Conservation (phyloP, 108 stramenopile genomes). For the Pseudonitzschia pungens region DNA sequence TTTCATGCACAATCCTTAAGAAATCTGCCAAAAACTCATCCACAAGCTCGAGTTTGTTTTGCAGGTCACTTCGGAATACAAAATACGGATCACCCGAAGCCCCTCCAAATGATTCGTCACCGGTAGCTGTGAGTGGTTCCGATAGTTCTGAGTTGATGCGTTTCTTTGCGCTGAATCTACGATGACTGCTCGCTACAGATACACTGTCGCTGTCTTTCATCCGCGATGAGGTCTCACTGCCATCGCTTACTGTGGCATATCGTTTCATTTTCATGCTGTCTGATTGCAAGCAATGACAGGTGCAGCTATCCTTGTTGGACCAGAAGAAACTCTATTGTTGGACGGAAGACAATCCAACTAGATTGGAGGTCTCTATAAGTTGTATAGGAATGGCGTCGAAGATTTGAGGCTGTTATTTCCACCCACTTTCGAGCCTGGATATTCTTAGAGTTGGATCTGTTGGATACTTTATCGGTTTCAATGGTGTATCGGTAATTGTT, state of each 20-base stretch:
- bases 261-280: background rate
- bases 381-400: too few species aligned
- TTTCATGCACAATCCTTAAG: conserved; percentile 58
- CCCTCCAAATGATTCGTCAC: conserved; percentile 14
- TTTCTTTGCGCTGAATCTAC: conserved; percentile 21
- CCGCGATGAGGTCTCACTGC: conserved; percentile 9
- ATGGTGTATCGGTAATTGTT: too few species aligned
- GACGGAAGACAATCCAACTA: too few species aligned
- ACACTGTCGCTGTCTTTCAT: conserved; percentile 17
- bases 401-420: too few species aligned
- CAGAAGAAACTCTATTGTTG: too few species aligned
- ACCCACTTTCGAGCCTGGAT: too few species aligned
- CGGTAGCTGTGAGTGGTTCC: conserved; percentile 30
- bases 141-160: conserved; percentile 41
- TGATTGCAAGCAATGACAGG: background rate
- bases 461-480: too few species aligned
- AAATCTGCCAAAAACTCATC: conserved; percentile 60
- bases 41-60: conserved; percentile 57
- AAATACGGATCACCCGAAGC: conserved; percentile 64
- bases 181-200: conserved; percentile 33
- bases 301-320: too few species aligned
- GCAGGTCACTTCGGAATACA: conserved; percentile 73
- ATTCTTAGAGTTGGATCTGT: too few species aligned
- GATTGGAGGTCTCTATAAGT: too few species aligned
- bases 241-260: conserved; percentile 16